Percentiles rank a stretch among this genome's conserved stretches.
These are phyloP conservation scores for Fomitopsis pinicola DNA, from an alignment of 1,284 basidiomycete species.

Conservation along the genomic window DNA sequence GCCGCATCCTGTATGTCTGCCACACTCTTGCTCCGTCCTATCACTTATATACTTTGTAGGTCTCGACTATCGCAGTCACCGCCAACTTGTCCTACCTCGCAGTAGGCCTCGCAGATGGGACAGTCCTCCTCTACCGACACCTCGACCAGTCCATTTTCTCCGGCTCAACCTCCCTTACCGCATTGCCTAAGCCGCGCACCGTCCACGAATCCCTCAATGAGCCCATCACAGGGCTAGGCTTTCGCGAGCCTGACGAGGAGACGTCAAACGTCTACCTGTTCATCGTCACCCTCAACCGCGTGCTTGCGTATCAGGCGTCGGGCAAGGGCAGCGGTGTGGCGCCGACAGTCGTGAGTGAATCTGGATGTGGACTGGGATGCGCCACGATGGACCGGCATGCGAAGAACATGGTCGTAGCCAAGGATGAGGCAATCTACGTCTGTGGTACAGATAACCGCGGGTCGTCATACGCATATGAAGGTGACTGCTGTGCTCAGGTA, in stretches of 20 bases:
- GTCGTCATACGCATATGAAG: conserved; percentile 89
- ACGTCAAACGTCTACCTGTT: conserved; percentile 63
- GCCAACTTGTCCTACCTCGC: conserved; percentile 82
- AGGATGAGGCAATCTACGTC: conserved; percentile 90
- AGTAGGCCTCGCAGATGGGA: conserved; percentile 92
- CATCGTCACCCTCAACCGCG: conserved; percentile 84
- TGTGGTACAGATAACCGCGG: conserved; percentile 83
- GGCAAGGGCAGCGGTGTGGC: conserved; percentile 71
- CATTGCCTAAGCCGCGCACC: conserved; percentile 76
- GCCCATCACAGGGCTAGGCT: conserved; percentile 89
- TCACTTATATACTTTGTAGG: conserved; percentile 35
- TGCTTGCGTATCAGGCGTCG: conserved; percentile 74
- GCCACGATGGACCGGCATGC: conserved; percentile 73
- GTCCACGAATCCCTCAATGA: conserved; percentile 80
- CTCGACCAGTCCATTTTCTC: conserved; percentile 84
- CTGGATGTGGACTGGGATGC: conserved; percentile 83
- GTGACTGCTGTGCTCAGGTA: conserved; percentile 30
- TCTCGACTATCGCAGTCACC: conserved; percentile 81
- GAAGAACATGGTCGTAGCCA: conserved; percentile 78
- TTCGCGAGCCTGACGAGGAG: conserved; percentile 63
- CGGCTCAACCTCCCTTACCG: conserved; percentile 52
- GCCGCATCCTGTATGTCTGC: conserved; percentile 72
- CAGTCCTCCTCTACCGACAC: conserved; percentile 87
- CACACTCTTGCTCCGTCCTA: background rate
- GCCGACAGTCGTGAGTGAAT: conserved; percentile 76